Conservation (phyloP, 2,329 filamentous ascomycete genomes). For the Tolypocladium endophyticum region DNA sequence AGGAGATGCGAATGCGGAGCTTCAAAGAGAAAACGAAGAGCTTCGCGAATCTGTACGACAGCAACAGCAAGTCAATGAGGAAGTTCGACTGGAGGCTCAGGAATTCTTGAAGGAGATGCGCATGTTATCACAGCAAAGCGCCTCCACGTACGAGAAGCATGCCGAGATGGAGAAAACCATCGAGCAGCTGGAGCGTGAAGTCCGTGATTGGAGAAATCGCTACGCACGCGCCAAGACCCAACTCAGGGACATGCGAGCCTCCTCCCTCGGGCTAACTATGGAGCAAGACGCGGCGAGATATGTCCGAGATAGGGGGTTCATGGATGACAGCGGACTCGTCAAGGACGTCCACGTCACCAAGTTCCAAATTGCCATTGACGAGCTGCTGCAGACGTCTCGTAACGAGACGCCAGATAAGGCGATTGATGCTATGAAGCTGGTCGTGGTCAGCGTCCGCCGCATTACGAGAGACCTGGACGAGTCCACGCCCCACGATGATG, state of each 20-base stretch:
- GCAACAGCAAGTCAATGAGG: constrained; percentile 75
- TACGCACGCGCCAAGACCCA: constrained; percentile 86
- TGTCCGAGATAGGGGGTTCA: constrained; percentile 55
- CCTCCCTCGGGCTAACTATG: constrained; percentile 62
- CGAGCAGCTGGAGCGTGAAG: constrained; percentile 66
- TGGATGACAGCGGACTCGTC: constrained; percentile 64
- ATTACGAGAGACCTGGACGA: constrained; percentile 75
- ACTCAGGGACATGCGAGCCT: constrained; percentile 67
- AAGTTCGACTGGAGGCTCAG: constrained; percentile 75
- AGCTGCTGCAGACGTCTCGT: constrained; percentile 70
- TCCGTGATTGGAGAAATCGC: constrained; percentile 81
- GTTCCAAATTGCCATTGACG: constrained; percentile 90
- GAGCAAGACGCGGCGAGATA: constrained; percentile 61
- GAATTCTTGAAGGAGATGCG: constrained; percentile 86
- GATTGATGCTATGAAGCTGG: constrained; percentile 76
- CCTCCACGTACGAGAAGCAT: constrained; percentile 70
- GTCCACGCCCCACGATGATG: constrained; percentile 40
- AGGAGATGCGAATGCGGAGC: constrained; percentile 36
- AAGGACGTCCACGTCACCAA: constrained; percentile 90
- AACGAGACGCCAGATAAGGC: constrained; percentile 62
- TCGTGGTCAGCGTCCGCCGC: constrained; percentile 70
- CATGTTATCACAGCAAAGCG: constrained; percentile 68
- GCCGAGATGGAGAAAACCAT: constrained; percentile 67
- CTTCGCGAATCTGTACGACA: constrained; percentile 55
- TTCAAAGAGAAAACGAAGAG: constrained; percentile 59